Base-by-base conservation (phyloP, 768 basidiomycete species). In the Pisolithus tinctorius region DNA sequence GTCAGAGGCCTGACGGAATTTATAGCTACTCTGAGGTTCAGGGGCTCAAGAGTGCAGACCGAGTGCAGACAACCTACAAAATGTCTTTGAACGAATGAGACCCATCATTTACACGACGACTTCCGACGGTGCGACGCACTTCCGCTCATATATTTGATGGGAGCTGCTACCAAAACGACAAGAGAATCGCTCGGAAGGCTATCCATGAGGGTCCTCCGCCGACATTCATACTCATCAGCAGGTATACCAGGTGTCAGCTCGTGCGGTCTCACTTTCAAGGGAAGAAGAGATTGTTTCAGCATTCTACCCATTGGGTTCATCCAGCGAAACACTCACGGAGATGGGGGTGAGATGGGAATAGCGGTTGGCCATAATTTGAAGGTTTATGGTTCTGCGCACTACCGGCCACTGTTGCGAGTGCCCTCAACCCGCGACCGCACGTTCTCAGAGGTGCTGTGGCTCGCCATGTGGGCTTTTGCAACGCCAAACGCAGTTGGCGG, bases 1-100 rank as follows among this genome's bases (percentile, higher is more conserved):
- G 68, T 95, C 86, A 36, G 89, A 92, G 0, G 82, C 82, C 69
- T 95, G 95, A 23, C 95, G 82, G 63, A 90, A 96, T 65, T 93
- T 93, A 76, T 97, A 96, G 67, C 94, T 98, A 63, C 31, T 46
- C 7, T 17, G 14, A 43, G 36, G 36, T 46, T 50, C 44, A 60
- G 55, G 53, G 40, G 49, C 23, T 55, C 26, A 50, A 49, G 27
- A 39, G 25, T 17, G 29, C 44, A 57, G 44, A 45, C 30, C 48
- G 39, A 40, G 49, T 13, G 23, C 36, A 43, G 40, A 29, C 8
- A 30, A 69, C 87, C 71, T 68, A 92, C 89, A 91, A 93, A 60
- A 92, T 93, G 56, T 86, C 78, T 77, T 56, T 43, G 47, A 38
- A 58, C 45, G 49, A 6, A 53, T 55, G 53, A 58, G 43, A 55